Evolutionary conservation across 2,329 filamentous ascomycete genomes (phyloP), one percentile per base, ranked within the genome.

Genomic region (Sporothrix variecibatus): DNA sequence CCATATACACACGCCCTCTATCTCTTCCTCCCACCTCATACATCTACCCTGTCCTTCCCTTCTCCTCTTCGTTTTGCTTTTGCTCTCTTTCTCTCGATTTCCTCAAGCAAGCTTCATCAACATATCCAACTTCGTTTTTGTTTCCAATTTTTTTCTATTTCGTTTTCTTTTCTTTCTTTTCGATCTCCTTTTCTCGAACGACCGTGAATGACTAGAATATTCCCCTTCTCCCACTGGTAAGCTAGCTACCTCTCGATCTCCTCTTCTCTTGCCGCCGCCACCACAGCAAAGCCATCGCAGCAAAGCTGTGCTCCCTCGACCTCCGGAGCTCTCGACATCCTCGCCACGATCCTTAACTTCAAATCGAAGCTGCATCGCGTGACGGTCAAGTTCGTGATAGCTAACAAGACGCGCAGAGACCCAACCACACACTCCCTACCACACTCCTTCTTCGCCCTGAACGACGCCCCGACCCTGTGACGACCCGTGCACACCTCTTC

Each of bases 331-430:
- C 17, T 53, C 51, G 26, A 12, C 8, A 28, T 62, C 12, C 8
- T 60, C 40, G 31, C 43, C 43, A 26, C 12, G 23, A 17, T 38
- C 20, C 31, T 38, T 8, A 34, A 62, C n/a, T 17, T 38, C 20
- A 34, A 64, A 64, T 31, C n/a, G 5, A 26, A 43, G 62, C 40
- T 64, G 53, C 67, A 51, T 51, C 68, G 72, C 72, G 26, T 69
- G 31, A 62, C 38, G 51, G 31, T 62, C 20, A 20, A 20, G 7
- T 23, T 68, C 43, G 62, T 51, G 64, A 68, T 62, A 64, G 49
- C 74, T 75, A 72, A 75, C 72, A 17, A 7, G 69, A 72, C 69
- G 51, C 69, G 38, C 69, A 74, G 46, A 73, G 71, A 73, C 71
- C 40, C 40, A 46, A 28, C 64, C n/a, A 53, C 38, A 69, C 58